phyloP scores from a whole-genome alignment of 495 filamentous ascomycete species.

The Xylaria sp. region DNA sequence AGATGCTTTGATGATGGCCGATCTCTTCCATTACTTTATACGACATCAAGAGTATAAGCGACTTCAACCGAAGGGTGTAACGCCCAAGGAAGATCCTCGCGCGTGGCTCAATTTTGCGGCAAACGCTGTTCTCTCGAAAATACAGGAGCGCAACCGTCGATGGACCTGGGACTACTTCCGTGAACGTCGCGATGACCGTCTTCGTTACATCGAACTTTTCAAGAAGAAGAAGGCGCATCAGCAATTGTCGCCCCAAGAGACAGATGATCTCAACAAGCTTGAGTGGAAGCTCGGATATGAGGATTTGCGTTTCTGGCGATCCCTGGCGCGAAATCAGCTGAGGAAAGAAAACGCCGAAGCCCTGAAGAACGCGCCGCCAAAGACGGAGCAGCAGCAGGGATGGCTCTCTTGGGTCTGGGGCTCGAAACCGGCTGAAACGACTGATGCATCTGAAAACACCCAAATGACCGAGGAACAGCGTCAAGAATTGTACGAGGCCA shows the following conservation, averaged over 20 bases:
- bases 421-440: constrained; percentile 63
- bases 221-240: constrained; percentile 89
- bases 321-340: constrained; percentile 89
- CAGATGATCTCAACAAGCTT: constrained; percentile 72
- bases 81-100: constrained; percentile 85
- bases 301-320: constrained; percentile 96
- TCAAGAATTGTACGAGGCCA: constrained; percentile 95
- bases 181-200: constrained; percentile 88
- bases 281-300: constrained; percentile 93
- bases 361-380: constrained; percentile 53
- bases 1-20: constrained; percentile 95
- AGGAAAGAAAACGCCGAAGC: constrained; percentile 91
- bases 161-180: constrained; percentile 97
- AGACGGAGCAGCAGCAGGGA: constrained; percentile 66
- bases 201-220: constrained; percentile 90
- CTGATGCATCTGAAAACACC: constrained; percentile 67
- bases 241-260: constrained; percentile 70
- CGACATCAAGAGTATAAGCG: constrained; percentile 98
- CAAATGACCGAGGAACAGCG: constrained; percentile 93
- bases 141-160: constrained; percentile 85
- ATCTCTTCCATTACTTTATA: constrained; percentile 97
- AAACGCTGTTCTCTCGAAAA: constrained; percentile 86
- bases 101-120: constrained; percentile 93
- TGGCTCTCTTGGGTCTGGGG: constrained; percentile 93
- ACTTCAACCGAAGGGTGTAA: constrained; percentile 80